phyloP scores from a whole-genome alignment of 2,329 filamentous ascomycete genomes.

The Apiospora aurea region DNA sequence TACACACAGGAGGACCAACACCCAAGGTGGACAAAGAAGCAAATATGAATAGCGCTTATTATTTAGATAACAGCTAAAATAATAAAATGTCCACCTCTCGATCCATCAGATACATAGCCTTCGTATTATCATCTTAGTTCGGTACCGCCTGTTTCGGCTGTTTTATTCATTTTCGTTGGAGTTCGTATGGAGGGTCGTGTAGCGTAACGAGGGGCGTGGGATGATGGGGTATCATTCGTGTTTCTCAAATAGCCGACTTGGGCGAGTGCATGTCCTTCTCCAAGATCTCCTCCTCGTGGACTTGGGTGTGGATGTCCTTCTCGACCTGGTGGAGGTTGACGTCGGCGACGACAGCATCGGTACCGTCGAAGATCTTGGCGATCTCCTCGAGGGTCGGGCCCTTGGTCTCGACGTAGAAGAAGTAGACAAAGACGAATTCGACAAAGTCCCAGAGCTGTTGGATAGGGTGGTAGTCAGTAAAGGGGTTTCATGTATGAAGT shows the following conservation, averaged over 20 bases:
- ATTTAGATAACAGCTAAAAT: background rate
- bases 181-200: background rate
- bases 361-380: slow-evolving; percentile 74
- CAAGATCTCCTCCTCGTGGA: slow-evolving; percentile 45
- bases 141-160: background rate
- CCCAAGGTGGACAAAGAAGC: background rate
- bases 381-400: slow-evolving; percentile 75
- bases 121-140: background rate
- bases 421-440: slow-evolving; percentile 68
- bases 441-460: slow-evolving; percentile 61
- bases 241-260: slow-evolving; percentile 27
- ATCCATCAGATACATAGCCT: slow-evolving; percentile 2
- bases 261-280: slow-evolving; percentile 27
- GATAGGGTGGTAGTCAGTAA: slow-evolving; percentile 25
- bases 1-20: too few species aligned
- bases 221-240: background rate
- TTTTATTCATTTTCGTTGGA: background rate
- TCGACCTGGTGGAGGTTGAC: slow-evolving; percentile 63
- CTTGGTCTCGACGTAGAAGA: slow-evolving; percentile 74
- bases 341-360: slow-evolving; percentile 56
- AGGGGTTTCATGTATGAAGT: background rate
- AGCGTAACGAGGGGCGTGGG: background rate
- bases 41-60: background rate
- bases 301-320: slow-evolving; percentile 55
- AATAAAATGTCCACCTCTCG: background rate